Base-by-base conservation (phyloP, 345 rosid genomes). In the Eucalyptus regnans region DNA sequence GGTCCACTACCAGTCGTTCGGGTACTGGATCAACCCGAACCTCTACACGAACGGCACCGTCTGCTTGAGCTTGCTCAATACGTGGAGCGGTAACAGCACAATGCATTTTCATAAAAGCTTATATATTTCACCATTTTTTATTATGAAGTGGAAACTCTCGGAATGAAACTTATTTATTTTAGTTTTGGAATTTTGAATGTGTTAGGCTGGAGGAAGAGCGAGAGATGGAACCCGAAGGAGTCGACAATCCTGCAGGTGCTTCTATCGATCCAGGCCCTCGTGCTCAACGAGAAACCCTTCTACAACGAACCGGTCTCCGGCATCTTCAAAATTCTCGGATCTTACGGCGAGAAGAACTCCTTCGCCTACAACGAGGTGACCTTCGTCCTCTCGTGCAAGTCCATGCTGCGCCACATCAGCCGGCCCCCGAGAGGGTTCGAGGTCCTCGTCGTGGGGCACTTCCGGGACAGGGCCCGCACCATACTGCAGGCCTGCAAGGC, bases 21-120 rank as follows among this genome's bases (percentile, higher is more conserved):
- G 97, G 88, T 86, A 92, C 33, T 88, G 94, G 29, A 89, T 95
- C 87, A 95, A 95, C 93, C 97, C 97, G 50, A 94, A 95, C 89
- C 91, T 95, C 51, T 94, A 94, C 91, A 48, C 71, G 0, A 81
- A 10, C 84, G 95, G 97, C 23, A 43, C 49, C 60, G 93, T 95
- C 71, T 95, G 96, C 83, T 71, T 95, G 83, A 94, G 95, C 88
- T 89, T 95, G 71, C 33, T 95, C 16, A 94, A 94, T 91, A 95
- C 95, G 7, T 94, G 97, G 97, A 0, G 22, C 1, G 95, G 95
- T 76, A 76, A 41, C 10, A 9, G 44, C 46, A 33, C 44, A 4
- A 8, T 37, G 44, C 46, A 33, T 18, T 44, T 33, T 17, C 5
- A 2, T 10, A 11, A 41, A 76, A 22, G 62, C 58, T 52, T 20